phyloP scores from a whole-genome alignment of 1,284 basidiomycete species.

The Dichomitus squalens region DNA sequence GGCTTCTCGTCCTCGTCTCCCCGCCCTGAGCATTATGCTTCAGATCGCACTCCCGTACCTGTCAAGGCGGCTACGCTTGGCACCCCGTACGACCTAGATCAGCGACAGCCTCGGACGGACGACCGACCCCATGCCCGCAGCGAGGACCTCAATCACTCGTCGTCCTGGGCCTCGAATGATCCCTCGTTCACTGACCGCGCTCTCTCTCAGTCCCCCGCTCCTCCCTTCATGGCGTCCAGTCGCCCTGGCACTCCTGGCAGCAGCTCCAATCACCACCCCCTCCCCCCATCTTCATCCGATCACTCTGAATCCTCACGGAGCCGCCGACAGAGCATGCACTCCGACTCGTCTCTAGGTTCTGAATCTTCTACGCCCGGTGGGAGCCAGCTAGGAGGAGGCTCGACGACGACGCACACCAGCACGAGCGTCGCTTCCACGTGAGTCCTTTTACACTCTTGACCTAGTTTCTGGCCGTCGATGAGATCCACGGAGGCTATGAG shows the following conservation, averaged over 20 bases:
- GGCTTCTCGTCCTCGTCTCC: slow-evolving; percentile 25
- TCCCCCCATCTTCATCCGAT: slow-evolving; percentile 52
- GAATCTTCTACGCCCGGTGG: slow-evolving; percentile 45
- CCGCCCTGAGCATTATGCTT: slow-evolving; percentile 35
- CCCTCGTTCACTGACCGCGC: slow-evolving; percentile 26
- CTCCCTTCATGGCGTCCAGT: slow-evolving; percentile 51
- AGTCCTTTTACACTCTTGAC: slow-evolving; percentile 20
- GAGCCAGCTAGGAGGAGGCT: slow-evolving; percentile 47
- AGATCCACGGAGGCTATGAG: not conserved
- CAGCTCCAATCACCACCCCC: slow-evolving; percentile 43
- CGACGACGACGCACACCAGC: slow-evolving; percentile 45
- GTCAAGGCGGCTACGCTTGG: slow-evolving; percentile 63
- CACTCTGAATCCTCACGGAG: slow-evolving; percentile 46
- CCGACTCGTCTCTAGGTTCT: slow-evolving; percentile 52
- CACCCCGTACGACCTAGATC: slow-evolving; percentile 53
- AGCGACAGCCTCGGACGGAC: slow-evolving; percentile 44
- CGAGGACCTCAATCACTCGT: slow-evolving; percentile 69
- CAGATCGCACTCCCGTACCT: slow-evolving; percentile 55
- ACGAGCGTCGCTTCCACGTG: slow-evolving; percentile 34
- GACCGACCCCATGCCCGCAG: slow-evolving; percentile 56
- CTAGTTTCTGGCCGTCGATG: slow-evolving; percentile 32
- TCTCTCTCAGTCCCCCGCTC: slow-evolving; percentile 45
- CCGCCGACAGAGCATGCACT: slow-evolving; percentile 45
- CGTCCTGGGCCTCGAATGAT: slow-evolving; percentile 28
- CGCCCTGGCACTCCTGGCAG: slow-evolving; percentile 56